Evolutionary conservation across 306 rosid genomes (phyloP).

Genomic region (Pterocarpus macrocarpus): DNA sequence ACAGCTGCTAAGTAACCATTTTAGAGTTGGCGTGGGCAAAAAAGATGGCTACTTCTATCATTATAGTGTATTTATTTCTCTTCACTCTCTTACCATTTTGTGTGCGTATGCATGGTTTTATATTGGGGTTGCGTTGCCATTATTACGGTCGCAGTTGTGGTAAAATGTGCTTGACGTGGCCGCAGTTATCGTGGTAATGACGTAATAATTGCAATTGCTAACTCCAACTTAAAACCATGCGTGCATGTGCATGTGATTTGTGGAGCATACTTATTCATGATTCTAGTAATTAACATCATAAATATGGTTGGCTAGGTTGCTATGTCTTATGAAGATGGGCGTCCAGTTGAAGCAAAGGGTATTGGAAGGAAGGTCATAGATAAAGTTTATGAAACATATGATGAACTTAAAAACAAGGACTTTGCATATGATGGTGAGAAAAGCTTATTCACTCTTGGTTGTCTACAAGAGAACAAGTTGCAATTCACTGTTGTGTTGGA

Average conservation of each 20-base stretch:
- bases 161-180: too few species aligned
- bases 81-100: not conserved
- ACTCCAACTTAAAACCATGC: too few species aligned
- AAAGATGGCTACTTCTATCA: constrained; percentile 52
- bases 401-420: constrained; percentile 22
- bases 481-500: constrained; percentile 48
- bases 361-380: constrained; percentile 56
- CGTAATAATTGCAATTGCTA: too few species aligned
- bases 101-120: not conserved
- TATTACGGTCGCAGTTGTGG: too few species aligned
- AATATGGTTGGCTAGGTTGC: constrained; percentile 51
- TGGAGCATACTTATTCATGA: not conserved
- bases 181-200: too few species aligned
- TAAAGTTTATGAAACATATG: constrained; percentile 45
- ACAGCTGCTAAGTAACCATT: constrained; percentile 53
- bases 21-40: constrained; percentile 38
- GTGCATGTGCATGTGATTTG: not conserved
- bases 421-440: constrained; percentile 63
- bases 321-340: constrained; percentile 50
- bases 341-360: constrained; percentile 44
- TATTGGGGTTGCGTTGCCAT: too few species aligned
- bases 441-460: constrained; percentile 46
- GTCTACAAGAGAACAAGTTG: constrained; percentile 32
- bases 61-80: constrained; percentile 42
- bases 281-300: not conserved